Conservation (phyloP, 352 stramenopile genomes). For the Pythium volutum region DNA sequence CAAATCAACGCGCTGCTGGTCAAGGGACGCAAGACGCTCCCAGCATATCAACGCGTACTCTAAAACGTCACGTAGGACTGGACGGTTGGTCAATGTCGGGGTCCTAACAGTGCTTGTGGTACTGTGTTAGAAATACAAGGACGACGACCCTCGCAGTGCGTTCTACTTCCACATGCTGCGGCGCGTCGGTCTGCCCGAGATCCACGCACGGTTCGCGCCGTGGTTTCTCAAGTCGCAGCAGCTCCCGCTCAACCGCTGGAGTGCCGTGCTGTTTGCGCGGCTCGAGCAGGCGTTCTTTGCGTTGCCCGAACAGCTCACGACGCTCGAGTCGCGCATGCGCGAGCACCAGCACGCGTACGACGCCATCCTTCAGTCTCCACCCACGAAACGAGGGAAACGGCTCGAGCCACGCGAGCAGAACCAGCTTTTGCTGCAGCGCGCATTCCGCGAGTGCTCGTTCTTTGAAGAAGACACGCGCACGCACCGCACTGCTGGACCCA, state of each 20-base stretch:
- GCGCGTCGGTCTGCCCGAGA: constrained; percentile 57
- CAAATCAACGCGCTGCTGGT: constrained; percentile 64
- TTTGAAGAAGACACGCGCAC: constrained; percentile 34
- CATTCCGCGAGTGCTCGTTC: constrained; percentile 73
- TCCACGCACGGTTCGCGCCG: constrained; percentile 69
- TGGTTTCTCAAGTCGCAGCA: constrained; percentile 81
- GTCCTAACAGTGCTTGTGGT: no score
- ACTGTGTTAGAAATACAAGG: constrained; percentile 62
- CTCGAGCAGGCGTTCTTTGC: constrained; percentile 68
- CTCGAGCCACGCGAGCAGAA: constrained; percentile 51
- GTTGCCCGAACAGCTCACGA: constrained; percentile 45
- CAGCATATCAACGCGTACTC: constrained; percentile 50
- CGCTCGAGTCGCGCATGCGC: constrained; percentile 61
- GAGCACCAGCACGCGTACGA: constrained; percentile 44
- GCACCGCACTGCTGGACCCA: constrained; percentile 17
- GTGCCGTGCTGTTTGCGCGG: constrained; percentile 56
- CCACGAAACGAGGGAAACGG: background rate
- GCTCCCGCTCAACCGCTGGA: constrained; percentile 67
- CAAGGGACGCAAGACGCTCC: constrained; percentile 53
- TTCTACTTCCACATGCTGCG: constrained; percentile 82
- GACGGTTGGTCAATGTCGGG: no score
- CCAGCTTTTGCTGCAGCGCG: constrained; percentile 51
- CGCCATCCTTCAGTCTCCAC: background rate
- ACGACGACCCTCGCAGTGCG: constrained; percentile 61
- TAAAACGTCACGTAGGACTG: no score